Evolutionary conservation across 2,329 filamentous ascomycete genomes (phyloP), one percentile per base, ranked within the genome.

Genomic region (Ascochyta lentis): DNA sequence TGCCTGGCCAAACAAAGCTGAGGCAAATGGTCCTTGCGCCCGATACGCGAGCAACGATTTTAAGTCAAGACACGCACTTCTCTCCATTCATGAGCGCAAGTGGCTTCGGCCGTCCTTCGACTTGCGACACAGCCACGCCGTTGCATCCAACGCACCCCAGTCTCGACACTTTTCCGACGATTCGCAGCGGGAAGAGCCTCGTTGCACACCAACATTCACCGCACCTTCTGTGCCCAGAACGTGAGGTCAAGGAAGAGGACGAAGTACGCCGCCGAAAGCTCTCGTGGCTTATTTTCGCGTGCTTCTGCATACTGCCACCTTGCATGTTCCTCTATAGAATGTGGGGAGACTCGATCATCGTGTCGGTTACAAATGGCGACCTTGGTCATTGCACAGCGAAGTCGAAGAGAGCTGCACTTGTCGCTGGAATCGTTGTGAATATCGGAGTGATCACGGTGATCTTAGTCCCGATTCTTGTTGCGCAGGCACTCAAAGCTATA

Each of bases 281-380:
- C n/a, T 77, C 72, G 3, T 73, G 72, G 68, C 43, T 65, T 24
- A 68, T 76, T 39, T 68, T 77, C 31, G 65, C 60, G 1, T 49
- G 63, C 1, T 77, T 73, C 52, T 71, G 68, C 43, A 22, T 76
- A 1, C 59, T 77, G 13, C 75, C 75, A 4, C 71, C 75, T 6
- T 60, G 70, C 12, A 69, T 76, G 26, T 61, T 77, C 26, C 64
- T 77, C 23, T 76, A 69, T 52, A 72, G 74, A n/a, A 66, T 65
- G 24, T 59, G 62, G 22, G 68, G 72, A 33, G 75, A 77, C 54
- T 47, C 52, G 2, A 49, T 74, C 40, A 73, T 77, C 10, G 54
- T 58, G 10, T 68, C 58, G 3, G 38, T 68, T 13, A 73, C 74
- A 0, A 59, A 70, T 6, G 75, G 74, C 12, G 60, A 64, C 4